Evolutionary conservation across 2,329 filamentous ascomycete species (phyloP), one percentile per base, ranked within the genome.

Genomic region (Pyrenophora tritici-repentis): DNA sequence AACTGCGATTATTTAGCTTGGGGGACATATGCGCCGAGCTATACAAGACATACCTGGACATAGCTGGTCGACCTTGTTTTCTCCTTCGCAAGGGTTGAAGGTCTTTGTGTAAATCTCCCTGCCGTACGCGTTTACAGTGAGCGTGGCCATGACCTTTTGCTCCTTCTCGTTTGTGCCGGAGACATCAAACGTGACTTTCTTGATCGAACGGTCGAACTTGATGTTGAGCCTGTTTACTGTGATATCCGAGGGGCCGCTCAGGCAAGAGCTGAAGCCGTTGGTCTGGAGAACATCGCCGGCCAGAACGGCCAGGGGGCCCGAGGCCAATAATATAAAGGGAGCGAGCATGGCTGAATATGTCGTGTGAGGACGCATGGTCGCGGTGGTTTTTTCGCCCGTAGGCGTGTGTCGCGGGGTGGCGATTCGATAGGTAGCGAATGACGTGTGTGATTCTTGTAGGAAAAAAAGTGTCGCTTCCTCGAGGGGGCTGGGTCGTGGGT

Each of bases 41-140:
- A 41, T 6, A 18, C n/a, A 16, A 3, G 37, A 53, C 83, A 54
- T 81, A 90, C 88, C 81, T 68, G 94, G 94, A 75, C 94, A 99
- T 40, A 99, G 80, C 65, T 90, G 78, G 7, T 82, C 71, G 42
- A 97, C 82, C 59, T 83, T 86, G 14, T 86, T 91, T 32, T 69
- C 75, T 2, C 76, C 62, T 14, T 86, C 82, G 73, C 94, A 99
- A 31, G 94, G 94, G 67, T 97, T 86, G 75, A 97, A 96, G 3
- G 76, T 78, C 53, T 90, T 89, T 33, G 82, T 79, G 75, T 95
- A 97, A 18, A 97, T 84, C 55, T 88, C 75, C 51, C 84, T 84
- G 53, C 94, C 94, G 68, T 97, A 97, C 7, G 93, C 93, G 20
- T 82, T 88, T 33, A 97, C 89, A 17, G 84, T 81, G 52, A 97